Evolutionary conservation across 768 basidiomycete genomes (phyloP).

Genomic region (Mrakia hoshinonis): DNA sequence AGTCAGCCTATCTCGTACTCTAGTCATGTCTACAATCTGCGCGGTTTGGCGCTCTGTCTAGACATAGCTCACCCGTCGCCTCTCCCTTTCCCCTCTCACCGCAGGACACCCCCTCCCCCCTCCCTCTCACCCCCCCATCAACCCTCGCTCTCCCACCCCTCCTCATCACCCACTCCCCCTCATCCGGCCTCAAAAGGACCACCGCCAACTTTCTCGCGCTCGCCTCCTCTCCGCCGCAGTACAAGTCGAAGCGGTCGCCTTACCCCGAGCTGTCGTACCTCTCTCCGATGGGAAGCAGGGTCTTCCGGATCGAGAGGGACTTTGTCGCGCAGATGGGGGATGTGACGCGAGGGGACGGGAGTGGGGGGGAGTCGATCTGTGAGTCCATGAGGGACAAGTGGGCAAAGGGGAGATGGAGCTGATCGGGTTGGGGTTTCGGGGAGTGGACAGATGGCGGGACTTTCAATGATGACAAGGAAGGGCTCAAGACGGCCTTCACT

Average conservation of each 20-base stretch:
- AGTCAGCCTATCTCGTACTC: constrained; percentile 4
- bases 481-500: constrained; percentile 44
- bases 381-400: constrained; percentile 21
- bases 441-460: constrained; percentile 43
- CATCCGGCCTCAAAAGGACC: constrained; percentile 47
- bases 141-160: constrained; percentile 46
- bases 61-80: not conserved
- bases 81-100: not conserved
- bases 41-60: not conserved
- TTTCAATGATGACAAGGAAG: constrained; percentile 51
- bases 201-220: constrained; percentile 48
- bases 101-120: constrained; percentile 19
- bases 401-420: not conserved
- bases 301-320: constrained; percentile 48
- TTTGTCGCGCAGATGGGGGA: constrained; percentile 54
- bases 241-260: constrained; percentile 47
- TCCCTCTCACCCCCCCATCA: constrained; percentile 42
- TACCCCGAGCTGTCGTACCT: constrained; percentile 47
- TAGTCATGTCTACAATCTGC: not conserved
- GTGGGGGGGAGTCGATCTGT: constrained; percentile 49
- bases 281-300: constrained; percentile 39
- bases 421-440: not conserved
- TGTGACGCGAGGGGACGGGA: constrained; percentile 50
- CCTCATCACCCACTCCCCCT: constrained; percentile 43
- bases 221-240: constrained; percentile 41